These are phyloP conservation scores for Ceratocystiopsis brevicomis DNA, from an alignment of 2,329 filamentous ascomycete species.

Conservation along the genomic window DNA sequence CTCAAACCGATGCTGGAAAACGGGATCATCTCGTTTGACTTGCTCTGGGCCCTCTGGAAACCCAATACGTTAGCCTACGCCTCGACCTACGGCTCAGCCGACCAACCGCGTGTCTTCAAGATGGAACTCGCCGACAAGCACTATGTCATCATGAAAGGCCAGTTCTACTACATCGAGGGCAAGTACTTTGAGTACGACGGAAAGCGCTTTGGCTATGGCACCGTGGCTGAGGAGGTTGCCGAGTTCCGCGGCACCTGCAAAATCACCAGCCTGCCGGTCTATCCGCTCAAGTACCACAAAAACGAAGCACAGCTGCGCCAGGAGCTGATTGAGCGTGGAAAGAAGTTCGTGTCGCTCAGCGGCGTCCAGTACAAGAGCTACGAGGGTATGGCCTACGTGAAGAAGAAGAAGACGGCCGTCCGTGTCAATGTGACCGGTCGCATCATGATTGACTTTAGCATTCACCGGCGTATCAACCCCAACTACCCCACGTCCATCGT, in stretches of 20 bases:
- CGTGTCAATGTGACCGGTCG: conserved; percentile 76
- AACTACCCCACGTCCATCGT: conserved; percentile 67
- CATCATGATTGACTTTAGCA: conserved; percentile 71
- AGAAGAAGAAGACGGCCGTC: conserved; percentile 54
- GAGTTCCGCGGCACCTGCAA: conserved; percentile 66
- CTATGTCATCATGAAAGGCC: conserved; percentile 47
- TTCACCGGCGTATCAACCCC: conserved; percentile 67
- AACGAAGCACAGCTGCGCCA: conserved; percentile 44
- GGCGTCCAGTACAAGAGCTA: conserved; percentile 71
- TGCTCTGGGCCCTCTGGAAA: conserved; percentile 79
- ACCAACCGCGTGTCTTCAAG: conserved; percentile 68
- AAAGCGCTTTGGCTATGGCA: conserved; percentile 63
- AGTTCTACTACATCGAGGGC: conserved; percentile 38
- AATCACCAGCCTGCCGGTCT: conserved; percentile 60
- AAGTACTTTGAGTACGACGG: conserved; percentile 76
- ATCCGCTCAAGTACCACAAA: conserved; percentile 65
- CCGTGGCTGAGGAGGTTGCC: conserved; percentile 47
- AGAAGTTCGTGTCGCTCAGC: conserved; percentile 63
- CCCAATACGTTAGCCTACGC: conserved; percentile 66
- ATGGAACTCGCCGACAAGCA: conserved; percentile 60
- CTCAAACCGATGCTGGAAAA: conserved; percentile 64
- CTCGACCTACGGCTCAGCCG: conserved; percentile 54
- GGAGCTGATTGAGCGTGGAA: conserved; percentile 60
- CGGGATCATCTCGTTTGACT: conserved; percentile 72
- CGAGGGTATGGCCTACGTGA: conserved; percentile 70